Conservation (phyloP, 768 basidiomycete genomes). For the Sporobolomyces phaffii region DNA sequence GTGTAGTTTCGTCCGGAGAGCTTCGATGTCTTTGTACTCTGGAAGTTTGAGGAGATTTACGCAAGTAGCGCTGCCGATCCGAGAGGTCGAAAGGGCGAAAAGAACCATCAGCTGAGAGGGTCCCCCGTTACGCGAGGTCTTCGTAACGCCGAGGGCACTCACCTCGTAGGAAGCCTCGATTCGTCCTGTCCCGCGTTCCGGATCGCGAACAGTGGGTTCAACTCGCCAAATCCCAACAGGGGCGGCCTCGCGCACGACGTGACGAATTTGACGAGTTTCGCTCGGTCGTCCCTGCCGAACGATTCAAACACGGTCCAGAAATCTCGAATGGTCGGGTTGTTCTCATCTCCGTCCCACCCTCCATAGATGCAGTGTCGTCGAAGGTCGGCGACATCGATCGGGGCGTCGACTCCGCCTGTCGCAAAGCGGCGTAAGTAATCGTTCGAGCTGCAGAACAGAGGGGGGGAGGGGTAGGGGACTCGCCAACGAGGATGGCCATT, state of each 20-base stretch:
- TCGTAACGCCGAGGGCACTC: no score
- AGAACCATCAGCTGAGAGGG: background rate
- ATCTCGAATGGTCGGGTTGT: constrained; percentile 62
- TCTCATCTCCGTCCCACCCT: constrained; percentile 49
- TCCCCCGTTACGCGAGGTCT: no score
- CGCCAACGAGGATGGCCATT: constrained; percentile 72
- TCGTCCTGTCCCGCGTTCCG: constrained; percentile 71
- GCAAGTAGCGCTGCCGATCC: constrained; percentile 66
- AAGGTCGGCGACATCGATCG: constrained; percentile 61
- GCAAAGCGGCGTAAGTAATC: background rate
- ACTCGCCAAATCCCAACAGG: constrained; percentile 76
- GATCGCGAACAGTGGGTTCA: constrained; percentile 82
- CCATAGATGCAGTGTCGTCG: constrained; percentile 56
- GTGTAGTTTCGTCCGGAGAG: constrained; percentile 67
- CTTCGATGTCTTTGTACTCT: constrained; percentile 58
- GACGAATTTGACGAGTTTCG: constrained; percentile 76
- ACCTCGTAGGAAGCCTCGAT: constrained; percentile 39
- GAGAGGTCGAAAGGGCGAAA: background rate
- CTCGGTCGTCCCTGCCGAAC: constrained; percentile 73
- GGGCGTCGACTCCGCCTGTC: constrained; percentile 40
- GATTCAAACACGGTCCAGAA: constrained; percentile 84
- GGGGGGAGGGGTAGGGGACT: constrained; percentile 43
- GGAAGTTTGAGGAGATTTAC: constrained; percentile 90
- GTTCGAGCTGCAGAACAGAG: background rate
- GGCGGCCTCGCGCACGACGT: constrained; percentile 76